Evolutionary conservation across 2,329 filamentous ascomycete genomes (phyloP).

Genomic region (Claviceps sorghi): DNA sequence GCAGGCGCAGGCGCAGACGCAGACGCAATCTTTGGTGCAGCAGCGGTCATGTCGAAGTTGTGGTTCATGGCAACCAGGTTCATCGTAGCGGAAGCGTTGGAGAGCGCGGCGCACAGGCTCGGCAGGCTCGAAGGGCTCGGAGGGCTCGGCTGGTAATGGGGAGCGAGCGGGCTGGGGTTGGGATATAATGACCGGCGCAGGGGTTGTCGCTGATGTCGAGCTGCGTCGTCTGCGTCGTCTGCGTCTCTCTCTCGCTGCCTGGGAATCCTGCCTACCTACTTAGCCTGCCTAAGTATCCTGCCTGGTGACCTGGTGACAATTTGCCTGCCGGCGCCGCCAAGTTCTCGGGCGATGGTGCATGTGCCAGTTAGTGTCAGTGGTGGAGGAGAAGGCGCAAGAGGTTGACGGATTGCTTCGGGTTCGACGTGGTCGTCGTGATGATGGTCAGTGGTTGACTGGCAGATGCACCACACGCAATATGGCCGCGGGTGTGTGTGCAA

Average conservation of each 20-base stretch:
- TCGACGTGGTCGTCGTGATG: neutral
- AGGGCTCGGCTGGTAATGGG: no score
- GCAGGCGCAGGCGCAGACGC: neutral
- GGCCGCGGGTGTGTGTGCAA: neutral
- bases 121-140: neutral
- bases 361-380: neutral
- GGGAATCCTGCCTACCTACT: neutral
- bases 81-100: slow-evolving; percentile 1
- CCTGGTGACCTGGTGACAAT: neutral
- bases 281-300: neutral
- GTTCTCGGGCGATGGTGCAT: neutral
- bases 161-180: neutral
- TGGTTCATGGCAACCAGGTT: slow-evolving; percentile 3
- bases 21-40: neutral
- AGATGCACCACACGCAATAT: neutral
- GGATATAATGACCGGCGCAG: neutral
- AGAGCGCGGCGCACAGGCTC: neutral
- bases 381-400: neutral
- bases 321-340: neutral
- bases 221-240: neutral
- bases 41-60: neutral
- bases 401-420: neutral
- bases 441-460: neutral
- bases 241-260: no score
- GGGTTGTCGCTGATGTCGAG: neutral